phyloP scores from a whole-genome alignment of 441 rosid species.

The Jatropha podagrica region DNA sequence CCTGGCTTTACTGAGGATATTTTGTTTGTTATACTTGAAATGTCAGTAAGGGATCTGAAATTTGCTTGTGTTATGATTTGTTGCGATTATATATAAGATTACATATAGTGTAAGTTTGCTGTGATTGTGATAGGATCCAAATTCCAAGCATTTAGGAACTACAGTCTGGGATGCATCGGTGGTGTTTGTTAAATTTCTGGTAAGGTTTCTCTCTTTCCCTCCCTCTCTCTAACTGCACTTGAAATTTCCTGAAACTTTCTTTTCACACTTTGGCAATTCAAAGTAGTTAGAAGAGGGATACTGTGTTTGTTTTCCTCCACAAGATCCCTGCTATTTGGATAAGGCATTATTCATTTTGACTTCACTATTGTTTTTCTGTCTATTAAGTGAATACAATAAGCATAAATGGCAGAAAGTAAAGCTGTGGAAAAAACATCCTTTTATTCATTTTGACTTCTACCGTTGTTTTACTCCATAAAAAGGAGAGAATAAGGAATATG shows the following conservation, averaged over 20 bases:
- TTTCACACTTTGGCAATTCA: slow-evolving; percentile 4
- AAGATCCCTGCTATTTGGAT: slow-evolving; percentile 4
- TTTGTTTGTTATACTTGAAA: neutral
- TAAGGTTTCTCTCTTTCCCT: slow-evolving; percentile 24
- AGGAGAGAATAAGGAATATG: neutral
- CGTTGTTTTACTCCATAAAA: neutral
- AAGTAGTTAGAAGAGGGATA: slow-evolving; percentile 1
- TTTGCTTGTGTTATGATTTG: neutral
- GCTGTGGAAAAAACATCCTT: neutral
- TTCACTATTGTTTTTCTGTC: neutral
- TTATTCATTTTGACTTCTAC: neutral
- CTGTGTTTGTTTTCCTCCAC: neutral
- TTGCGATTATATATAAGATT: slow-evolving; percentile 9
- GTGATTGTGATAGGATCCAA: slow-evolving; percentile 74
- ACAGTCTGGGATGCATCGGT: slow-evolving; percentile 99
- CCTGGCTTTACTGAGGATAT: no score
- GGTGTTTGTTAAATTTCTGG: slow-evolving; percentile 89
- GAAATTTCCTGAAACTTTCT: neutral
- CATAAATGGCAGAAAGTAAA: neutral
- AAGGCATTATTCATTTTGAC: slow-evolving; percentile 3
- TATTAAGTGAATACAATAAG: neutral
- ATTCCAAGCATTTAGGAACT: slow-evolving; percentile 92
- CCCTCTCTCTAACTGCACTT: neutral
- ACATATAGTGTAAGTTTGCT: slow-evolving; percentile 20
- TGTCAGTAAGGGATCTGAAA: neutral